phyloP scores from a whole-genome alignment of 176 grass and related monocot species.

The Bromus sterilis region DNA sequence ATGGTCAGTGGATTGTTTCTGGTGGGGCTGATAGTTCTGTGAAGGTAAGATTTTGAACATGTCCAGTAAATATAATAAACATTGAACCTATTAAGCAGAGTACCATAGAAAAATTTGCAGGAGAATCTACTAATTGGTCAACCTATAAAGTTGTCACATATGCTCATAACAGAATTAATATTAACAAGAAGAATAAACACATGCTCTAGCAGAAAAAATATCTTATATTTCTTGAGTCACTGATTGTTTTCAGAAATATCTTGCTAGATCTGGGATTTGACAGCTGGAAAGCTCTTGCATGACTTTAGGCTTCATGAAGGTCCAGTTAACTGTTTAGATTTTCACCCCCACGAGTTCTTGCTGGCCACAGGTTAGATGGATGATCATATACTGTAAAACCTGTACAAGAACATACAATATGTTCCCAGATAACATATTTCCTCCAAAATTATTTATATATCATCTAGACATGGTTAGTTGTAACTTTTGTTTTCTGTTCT shows the following conservation, averaged over 20 bases:
- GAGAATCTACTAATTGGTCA: background rate
- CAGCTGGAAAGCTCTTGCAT: conserved; percentile 79
- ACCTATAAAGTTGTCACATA: background rate
- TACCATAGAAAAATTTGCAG: background rate
- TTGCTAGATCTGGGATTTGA: conserved; percentile 91
- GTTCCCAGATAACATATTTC: background rate
- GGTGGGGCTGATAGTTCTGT: conserved; percentile 64
- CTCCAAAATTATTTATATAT: background rate
- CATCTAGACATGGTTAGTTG: background rate
- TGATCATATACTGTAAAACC: background rate
- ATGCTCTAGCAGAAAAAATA: background rate
- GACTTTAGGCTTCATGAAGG: conserved; percentile 79
- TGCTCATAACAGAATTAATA: background rate
- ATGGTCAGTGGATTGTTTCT: conserved; percentile 95
- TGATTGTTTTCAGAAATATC: conserved; percentile 16
- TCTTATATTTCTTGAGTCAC: conserved; percentile 1
- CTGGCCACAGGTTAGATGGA: conserved; percentile 72
- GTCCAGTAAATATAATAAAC: background rate
- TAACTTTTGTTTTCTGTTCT: conserved; percentile 23
- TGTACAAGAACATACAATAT: background rate
- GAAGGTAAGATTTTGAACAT: conserved; percentile 51
- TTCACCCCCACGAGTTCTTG: conserved; percentile 81
- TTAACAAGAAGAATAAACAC: background rate
- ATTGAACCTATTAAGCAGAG: background rate
- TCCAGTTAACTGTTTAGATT: conserved; percentile 85